Percentiles rank a stretch among this genome's conserved stretches.
Conservation (phyloP, 768 basidiomycete species). For the Strobilomyces echinocephalus region DNA sequence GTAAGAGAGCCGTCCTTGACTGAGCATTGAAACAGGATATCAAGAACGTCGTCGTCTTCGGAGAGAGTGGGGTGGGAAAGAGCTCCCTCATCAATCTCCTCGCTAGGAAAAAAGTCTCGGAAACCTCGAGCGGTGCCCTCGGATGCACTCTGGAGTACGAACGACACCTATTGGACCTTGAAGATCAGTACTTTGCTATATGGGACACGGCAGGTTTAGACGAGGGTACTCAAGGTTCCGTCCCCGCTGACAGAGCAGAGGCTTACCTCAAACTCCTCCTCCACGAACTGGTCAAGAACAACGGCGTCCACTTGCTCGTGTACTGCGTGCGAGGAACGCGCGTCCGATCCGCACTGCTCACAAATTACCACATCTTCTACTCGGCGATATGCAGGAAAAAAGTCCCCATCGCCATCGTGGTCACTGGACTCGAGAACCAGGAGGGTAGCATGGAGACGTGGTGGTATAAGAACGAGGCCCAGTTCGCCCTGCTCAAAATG, state of each 20-base stretch:
- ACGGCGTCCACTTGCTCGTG: conserved; percentile 38
- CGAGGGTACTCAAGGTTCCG: conserved; percentile 24
- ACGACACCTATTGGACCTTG: conserved; percentile 22
- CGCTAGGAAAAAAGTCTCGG: conserved; percentile 21
- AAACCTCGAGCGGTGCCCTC: conserved; percentile 27
- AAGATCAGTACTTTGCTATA: conserved; percentile 16
- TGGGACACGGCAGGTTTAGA: conserved; percentile 35
- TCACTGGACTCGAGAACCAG: conserved; percentile 41
- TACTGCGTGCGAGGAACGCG: conserved; percentile 39
- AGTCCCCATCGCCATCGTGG: conserved; percentile 37
- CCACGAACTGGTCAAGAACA: conserved; percentile 29
- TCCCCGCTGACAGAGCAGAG: conserved; percentile 30
- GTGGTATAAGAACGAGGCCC: conserved; percentile 25
- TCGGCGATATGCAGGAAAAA: conserved; percentile 36
- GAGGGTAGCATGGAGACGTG: conserved; percentile 31
- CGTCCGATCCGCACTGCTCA: conserved; percentile 29
- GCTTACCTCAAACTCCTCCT: conserved; percentile 33
- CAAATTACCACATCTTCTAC: conserved; percentile 38
- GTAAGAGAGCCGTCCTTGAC: background rate
- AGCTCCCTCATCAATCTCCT: conserved; percentile 45
- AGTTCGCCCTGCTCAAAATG: conserved; percentile 26
- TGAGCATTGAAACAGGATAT: conserved; percentile 7
- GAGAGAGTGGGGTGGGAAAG: conserved; percentile 40
- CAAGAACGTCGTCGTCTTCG: conserved; percentile 39
- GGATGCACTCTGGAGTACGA: conserved; percentile 35